phyloP scores from a whole-genome alignment of 2,329 filamentous ascomycete genomes.

The Macrophomina phaseolina region DNA sequence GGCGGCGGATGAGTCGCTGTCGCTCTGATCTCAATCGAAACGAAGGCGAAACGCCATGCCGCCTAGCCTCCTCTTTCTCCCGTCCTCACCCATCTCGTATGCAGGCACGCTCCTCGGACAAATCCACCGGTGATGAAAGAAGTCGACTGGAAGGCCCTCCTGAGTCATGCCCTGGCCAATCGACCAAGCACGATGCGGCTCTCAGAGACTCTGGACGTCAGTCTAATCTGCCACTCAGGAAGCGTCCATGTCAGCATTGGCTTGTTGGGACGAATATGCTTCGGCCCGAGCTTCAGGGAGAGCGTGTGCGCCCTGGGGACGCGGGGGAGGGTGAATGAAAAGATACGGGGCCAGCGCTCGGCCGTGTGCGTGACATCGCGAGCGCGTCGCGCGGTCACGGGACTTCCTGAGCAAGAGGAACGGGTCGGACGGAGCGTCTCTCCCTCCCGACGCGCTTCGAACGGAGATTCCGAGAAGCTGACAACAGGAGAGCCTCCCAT shows the following conservation, averaged over 20 bases:
- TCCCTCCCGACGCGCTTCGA: neutral
- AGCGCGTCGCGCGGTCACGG: constrained; percentile 8
- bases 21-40: neutral
- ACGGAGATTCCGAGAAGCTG: neutral
- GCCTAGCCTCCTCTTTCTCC: neutral
- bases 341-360: neutral
- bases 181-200: neutral
- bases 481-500: neutral
- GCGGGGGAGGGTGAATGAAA: neutral
- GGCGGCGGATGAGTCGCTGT: neutral
- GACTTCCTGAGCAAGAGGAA: neutral
- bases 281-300: constrained; percentile 9
- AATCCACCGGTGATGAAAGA: neutral
- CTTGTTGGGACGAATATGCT: neutral
- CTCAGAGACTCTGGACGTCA: neutral
- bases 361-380: neutral
- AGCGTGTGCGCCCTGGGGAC: neutral
- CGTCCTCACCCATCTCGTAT: neutral
- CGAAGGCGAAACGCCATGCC: neutral
- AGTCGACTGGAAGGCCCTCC: neutral
- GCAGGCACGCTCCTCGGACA: neutral
- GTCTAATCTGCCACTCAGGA: no score
- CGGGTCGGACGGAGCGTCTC: neutral
- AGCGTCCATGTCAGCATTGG: neutral
- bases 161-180: neutral